Percentiles rank a stretch among this genome's conserved stretches.
These are phyloP conservation scores for Botrytis sinoallii DNA, from an alignment of 2,329 filamentous ascomycete genomes.

Conservation along the genomic window DNA sequence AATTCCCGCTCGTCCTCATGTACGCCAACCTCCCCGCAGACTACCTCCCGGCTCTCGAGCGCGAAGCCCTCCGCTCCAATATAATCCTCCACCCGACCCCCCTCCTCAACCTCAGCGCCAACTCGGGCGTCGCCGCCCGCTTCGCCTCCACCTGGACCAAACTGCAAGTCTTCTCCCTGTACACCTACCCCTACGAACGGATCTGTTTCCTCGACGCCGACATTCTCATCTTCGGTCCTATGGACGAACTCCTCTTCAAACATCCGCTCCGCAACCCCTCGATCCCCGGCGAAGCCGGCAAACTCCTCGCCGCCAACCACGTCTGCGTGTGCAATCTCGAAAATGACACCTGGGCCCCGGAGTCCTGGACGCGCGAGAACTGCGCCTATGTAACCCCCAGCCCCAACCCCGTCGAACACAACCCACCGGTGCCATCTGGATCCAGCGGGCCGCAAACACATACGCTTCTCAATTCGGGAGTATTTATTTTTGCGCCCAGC, in stretches of 20 bases:
- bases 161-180: slow-evolving; percentile 65
- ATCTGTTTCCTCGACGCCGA: slow-evolving; percentile 82
- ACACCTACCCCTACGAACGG: slow-evolving; percentile 61
- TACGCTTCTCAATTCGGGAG: slow-evolving; percentile 49
- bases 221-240: slow-evolving; percentile 77
- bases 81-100: not conserved
- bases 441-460: slow-evolving; percentile 34
- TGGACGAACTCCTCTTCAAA: slow-evolving; percentile 80
- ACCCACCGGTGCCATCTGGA: not conserved
- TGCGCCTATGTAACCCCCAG: slow-evolving; percentile 49
- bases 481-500: slow-evolving; percentile 50
- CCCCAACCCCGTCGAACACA: too few relatives aligned
- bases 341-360: slow-evolving; percentile 60
- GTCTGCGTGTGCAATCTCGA: slow-evolving; percentile 82
- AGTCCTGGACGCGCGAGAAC: slow-evolving; percentile 57
- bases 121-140: slow-evolving; percentile 59
- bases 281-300: not conserved
- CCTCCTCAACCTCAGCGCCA: not conserved
- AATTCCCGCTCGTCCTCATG: slow-evolving; percentile 68
- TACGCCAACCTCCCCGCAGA: slow-evolving; percentile 47
- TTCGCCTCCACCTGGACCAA: slow-evolving; percentile 91
- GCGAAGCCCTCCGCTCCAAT: not conserved
- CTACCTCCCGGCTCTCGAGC: slow-evolving; percentile 41
- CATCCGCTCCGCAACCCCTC: slow-evolving; percentile 50
- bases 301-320: slow-evolving; percentile 67